Base-by-base conservation (phyloP, 2,329 filamentous ascomycete genomes). In the Camptophora hylomeconis region DNA sequence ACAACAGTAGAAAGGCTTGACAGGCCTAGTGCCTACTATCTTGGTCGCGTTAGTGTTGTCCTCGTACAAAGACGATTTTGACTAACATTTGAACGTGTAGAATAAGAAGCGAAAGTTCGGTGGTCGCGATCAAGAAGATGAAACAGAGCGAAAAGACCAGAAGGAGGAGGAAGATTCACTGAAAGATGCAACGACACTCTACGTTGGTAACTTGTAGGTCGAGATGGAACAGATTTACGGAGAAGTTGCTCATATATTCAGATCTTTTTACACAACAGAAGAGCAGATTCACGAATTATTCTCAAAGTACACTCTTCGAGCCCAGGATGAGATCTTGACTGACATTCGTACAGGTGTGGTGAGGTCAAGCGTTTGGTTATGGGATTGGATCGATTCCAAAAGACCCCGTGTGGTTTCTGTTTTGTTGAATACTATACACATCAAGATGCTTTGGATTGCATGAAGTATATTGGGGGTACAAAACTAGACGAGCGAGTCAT, bases 351-450 rank as follows among this genome's bases (percentile, higher is more conserved):
- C 30, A 72, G 68, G 52, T 77, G 84, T 57, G 89, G 89, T 48
- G 89, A 95, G 63, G 92, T 98, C 60, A 98, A 98, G 61, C 81
- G 89, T 16, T 72, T 98, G 26, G 74, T 98, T 41, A 98, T 98
- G 89, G 89, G 89, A 27, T 73, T 98, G 29, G 89, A 98, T 54
- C 79, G 89, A 33, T 93, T 89, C 65, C 80, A 80, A 57, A 98
- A 98, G 64, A 98, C 89, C 1, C 89, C 89, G 2, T 98, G 89
- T 57, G 89, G 89, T 21, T 98, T 98, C 67, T 98, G 89, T 66
- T 98, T 98, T 51, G 89, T 98, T 49, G 89, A 98, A 60, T 98
- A 98, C 62, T 95, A 94, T 63, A 94, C 78, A 17, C 89, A 95
- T 55, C 79, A 93, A 51, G 89, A 98, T 55, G 89, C 89, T 6